Base-by-base conservation (phyloP, 2,329 filamentous ascomycete genomes). In the Aspergillus floridensis region DNA sequence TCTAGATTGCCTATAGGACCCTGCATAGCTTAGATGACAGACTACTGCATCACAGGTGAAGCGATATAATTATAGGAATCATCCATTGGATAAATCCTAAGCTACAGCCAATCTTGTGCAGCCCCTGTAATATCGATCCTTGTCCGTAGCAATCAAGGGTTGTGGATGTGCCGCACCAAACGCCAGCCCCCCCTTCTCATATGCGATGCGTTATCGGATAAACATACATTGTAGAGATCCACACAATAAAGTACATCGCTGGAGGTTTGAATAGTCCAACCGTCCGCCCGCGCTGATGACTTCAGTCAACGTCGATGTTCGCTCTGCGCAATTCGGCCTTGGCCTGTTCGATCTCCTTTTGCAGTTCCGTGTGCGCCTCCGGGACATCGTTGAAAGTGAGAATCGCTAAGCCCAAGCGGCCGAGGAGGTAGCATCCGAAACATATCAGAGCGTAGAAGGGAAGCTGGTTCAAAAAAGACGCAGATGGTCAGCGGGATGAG, bases 361-460 rank as follows among this genome's bases (percentile, higher is more conserved):
- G 92, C 69, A 99, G 81, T 79, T 97, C 93, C 74, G 88, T 86
- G 78, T 98, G 90, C 55, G 95, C 95, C 63, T 91, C 85, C 57
- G 93, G 93, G 52, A 96, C 92, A 77, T 98, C 93, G 82, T 96
- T 95, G 84, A 99, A 99, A 59, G 92, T 96, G 74, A 96, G 83
- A 69, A 99, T 91, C 65, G 95, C 95, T 81, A 87, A 90, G 70
- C 95, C 95, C 63, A 99, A 89, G 69, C 92, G 91, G 80, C 89
- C 92, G 65, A 99, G 88, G 21, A 99, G 88, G 79, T 92, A 93
- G 63, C 93, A 90, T 77, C 93, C 95, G 73, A 98, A 93, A 22
- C 90, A 88, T 66, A 99, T 90, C 68, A 98, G 82, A 50, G 86
- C 87, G 90, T 93, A 99, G 81, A 97, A 91, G 58, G 95, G 95